Evolutionary conservation across 2,329 filamentous ascomycete species (phyloP).

Genomic region (Cladosporium phlei): DNA sequence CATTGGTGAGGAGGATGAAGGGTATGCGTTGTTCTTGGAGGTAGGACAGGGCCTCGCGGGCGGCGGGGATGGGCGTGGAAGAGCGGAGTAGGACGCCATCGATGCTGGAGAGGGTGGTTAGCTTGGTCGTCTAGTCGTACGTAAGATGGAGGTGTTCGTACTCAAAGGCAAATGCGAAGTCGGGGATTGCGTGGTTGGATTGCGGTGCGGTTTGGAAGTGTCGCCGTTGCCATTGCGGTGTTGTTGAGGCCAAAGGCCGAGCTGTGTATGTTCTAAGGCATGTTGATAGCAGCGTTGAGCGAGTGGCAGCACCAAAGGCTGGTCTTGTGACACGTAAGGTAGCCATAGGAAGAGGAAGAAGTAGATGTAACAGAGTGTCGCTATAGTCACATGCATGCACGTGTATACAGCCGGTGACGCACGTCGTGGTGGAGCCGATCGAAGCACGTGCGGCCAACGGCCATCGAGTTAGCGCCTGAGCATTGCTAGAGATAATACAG

Average conservation of each 20-base stretch:
- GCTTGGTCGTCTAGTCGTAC: neutral
- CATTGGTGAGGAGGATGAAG: constrained; percentile 94
- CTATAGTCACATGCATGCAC: no score
- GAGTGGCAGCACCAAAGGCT: neutral
- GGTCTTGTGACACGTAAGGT: neutral
- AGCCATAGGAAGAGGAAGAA: neutral
- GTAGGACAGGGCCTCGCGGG: constrained; percentile 65
- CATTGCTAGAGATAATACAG: no score
- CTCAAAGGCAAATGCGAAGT: constrained; percentile 56
- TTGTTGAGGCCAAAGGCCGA: neutral
- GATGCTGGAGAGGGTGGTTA: constrained; percentile 54
- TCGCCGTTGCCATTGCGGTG: constrained; percentile 13
- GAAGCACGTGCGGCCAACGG: no score
- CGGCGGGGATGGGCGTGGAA: constrained; percentile 71
- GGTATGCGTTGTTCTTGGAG: constrained; percentile 73
- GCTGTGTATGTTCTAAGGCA: neutral
- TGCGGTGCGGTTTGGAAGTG: constrained; percentile 19
- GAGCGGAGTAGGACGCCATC: constrained; percentile 92
- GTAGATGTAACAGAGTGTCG: no score
- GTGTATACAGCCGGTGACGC: no score
- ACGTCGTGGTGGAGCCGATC: no score
- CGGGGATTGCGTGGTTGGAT: constrained; percentile 29
- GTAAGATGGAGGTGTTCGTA: constrained; percentile 26
- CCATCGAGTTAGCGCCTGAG: no score
- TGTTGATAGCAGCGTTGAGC: neutral